Base-by-base conservation (phyloP, 352 stramenopile genomes). In the Phytophthora podocarpi region DNA sequence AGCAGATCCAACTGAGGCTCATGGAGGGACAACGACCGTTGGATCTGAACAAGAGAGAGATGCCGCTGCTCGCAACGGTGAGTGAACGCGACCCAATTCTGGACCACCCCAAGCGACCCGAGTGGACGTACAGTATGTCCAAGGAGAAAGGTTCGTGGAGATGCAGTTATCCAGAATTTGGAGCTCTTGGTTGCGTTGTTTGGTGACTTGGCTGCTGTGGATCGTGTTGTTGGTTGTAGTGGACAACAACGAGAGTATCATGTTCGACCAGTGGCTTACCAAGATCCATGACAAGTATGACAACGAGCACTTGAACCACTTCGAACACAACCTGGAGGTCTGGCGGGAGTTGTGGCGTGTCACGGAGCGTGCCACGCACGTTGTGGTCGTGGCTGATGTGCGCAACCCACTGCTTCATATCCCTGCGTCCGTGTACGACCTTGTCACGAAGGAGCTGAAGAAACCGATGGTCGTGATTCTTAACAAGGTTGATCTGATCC, bases 261-360 rank as follows among this genome's bases (percentile, higher is more conserved):
- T 91, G 78, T 96, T 97, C 59, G 81, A 94, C 55, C 67, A 81
- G 41, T 97, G 87, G 87, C 76, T 97, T 56, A 79, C 72, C n/a
- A 80, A 77, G 50, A 94, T 97, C 64, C 79, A 95, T 62, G 66
- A 88, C 59, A 92, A 93, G 59, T 96, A 91, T 59, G 62, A 85
- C 50, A 77, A 87, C 46, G 80, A 95, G 21, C 70, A 92, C 55
- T 68, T 95, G 41, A 95, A 93, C 56, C 81, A 91, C 48, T 95
- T 93, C 59, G 87, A 95, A 51, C 85, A 91, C 61, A 95, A 95
- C 51, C 47, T 95, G 20, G 82, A 95, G 54, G 85, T 93, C 2
- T 95, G 87, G 87, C 78, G 87, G 16, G 81, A 95, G 55, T 66
- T 95, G n/a, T 95, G 87, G 87, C 87, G 87, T 48, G 84, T 95